Evolutionary conservation across 371 early-diverging fungal genomes (phyloP).

Genomic region (Saksenaea oblongispora): DNA sequence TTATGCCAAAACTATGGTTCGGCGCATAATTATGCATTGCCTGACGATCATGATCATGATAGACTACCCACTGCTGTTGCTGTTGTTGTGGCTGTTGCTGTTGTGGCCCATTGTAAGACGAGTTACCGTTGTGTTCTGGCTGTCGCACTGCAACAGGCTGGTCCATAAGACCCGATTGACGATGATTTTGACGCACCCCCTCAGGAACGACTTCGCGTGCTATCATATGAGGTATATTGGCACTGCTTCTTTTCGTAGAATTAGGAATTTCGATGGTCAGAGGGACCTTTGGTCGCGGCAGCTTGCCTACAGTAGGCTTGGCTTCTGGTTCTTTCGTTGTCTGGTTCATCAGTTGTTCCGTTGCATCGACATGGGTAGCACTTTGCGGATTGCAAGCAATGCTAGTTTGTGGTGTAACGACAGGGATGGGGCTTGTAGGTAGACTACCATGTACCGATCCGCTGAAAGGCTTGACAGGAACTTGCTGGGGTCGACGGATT

Average conservation of each 20-base stretch:
- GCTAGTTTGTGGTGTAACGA: slow-evolving; percentile 1
- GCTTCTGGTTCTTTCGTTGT: not conserved
- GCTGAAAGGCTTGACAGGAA: slow-evolving; percentile 40
- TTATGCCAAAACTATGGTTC: slow-evolving; percentile 2
- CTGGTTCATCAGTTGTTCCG: slow-evolving; percentile 5
- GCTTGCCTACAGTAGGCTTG: slow-evolving; percentile 15
- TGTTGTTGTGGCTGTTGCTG: slow-evolving; percentile 2
- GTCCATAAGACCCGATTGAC: not conserved
- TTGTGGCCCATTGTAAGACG: not conserved
- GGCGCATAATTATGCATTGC: slow-evolving; percentile 5
- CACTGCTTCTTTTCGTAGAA: slow-evolving; percentile 13
- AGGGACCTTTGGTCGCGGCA: slow-evolving; percentile 30
- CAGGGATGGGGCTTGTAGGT: slow-evolving; percentile 7
- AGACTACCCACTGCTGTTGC: not conserved
- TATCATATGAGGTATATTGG: slow-evolving; percentile 16
- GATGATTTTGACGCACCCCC: slow-evolving; percentile 14
- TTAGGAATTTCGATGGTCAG: slow-evolving; percentile 48
- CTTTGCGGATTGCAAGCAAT: not conserved
- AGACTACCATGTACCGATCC: slow-evolving; percentile 27
- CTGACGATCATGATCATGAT: slow-evolving; percentile 15
- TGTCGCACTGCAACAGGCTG: not conserved
- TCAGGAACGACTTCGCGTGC: slow-evolving; percentile 37
- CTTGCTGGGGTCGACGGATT: slow-evolving; percentile 46
- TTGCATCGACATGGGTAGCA: not conserved
- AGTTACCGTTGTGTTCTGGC: slow-evolving; percentile 2